Evolutionary conservation across 148 eudicot species (phyloP), one percentile per base, ranked within the genome.

Genomic region (Fagopyrum homotropicum): DNA sequence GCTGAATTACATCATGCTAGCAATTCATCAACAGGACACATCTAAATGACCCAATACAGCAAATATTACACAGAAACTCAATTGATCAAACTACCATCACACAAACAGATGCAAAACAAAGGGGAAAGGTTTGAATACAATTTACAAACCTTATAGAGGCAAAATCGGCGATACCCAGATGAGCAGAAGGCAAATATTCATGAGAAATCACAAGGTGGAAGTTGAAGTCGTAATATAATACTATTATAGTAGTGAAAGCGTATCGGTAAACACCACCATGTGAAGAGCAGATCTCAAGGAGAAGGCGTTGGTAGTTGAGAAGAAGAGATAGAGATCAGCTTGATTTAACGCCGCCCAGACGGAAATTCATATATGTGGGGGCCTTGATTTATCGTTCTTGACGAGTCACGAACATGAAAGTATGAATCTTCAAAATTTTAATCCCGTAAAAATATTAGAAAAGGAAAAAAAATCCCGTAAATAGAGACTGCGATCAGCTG

Each of bases 121-220:
- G 66, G 66, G 22, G 8, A 26, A 35, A 64, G 46, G 45, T 45
- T 35, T 35, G 40, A 35, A 35, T 1, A 35, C 40, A 35, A 35
- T 30, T 64, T 64, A 16, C 70, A 5, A 64, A 64, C 70, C 70
- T 64, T 55, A 4, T 12, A 29, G 70, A 64, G 70, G 45, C 70
- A 12, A 30, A 64, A 30, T 64, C 70, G 45, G 70, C 30, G 70
- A 64, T 64, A 35, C 70, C 70, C 46, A 35, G 70, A 64, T 64
- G 70, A 64, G 46, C 0, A 52, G 57, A 60, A 22, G 66, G 66
- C 22, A 26, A 26, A 60, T 5, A 26, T 22, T 60, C 35, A 60
- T 60, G 40, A 60, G 40, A 30, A 64, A 10, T 64, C 45, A 64
- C 43, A 64, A 4, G 8, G 2, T 30, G 46, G 17, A 30, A 40